Evolutionary conservation across 768 basidiomycete species (phyloP).

Genomic region (Leccinum subgranulosum): DNA sequence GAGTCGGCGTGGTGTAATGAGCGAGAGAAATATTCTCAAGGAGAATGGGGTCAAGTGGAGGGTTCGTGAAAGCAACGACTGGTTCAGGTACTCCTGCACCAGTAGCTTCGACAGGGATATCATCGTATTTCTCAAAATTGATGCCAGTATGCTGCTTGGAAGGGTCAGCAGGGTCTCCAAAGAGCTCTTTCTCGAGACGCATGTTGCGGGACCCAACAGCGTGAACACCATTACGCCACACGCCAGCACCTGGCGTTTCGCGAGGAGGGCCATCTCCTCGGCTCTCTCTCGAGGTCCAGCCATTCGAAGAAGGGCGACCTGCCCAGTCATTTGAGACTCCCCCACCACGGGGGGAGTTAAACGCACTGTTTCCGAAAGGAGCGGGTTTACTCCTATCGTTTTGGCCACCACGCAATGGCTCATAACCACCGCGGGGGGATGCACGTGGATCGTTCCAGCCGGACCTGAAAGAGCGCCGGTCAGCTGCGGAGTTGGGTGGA

Average conservation of each 20-base stretch:
- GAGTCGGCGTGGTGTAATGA: constrained; percentile 93
- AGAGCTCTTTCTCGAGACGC: constrained; percentile 94
- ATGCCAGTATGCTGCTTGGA: constrained; percentile 94
- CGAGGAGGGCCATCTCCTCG: constrained; percentile 41
- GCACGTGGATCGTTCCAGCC: constrained; percentile 75
- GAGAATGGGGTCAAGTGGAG: constrained; percentile 89
- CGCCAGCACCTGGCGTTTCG: constrained; percentile 51
- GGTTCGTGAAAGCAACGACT: constrained; percentile 77
- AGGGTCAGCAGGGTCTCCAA: constrained; percentile 82
- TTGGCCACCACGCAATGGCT: constrained; percentile 40
- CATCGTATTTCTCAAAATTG: constrained; percentile 99
- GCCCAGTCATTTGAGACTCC: constrained; percentile 37
- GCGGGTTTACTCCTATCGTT: constrained; percentile 35
- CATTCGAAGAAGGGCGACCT: constrained; percentile 36
- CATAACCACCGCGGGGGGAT: constrained; percentile 54
- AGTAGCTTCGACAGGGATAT: constrained; percentile 98
- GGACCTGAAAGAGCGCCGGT: constrained; percentile 42
- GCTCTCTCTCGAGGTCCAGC: constrained; percentile 36
- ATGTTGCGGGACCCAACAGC: constrained; percentile 78
- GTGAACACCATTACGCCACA: constrained; percentile 90
- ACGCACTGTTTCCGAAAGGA: constrained; percentile 40
- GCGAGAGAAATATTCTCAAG: constrained; percentile 93
- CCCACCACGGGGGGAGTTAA: constrained; percentile 35
- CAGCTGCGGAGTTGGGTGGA: constrained; percentile 10
- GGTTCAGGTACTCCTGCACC: constrained; percentile 97